Evolutionary conservation across 2,329 filamentous ascomycete genomes (phyloP).

Genomic region (Scedosporium minutisporum): DNA sequence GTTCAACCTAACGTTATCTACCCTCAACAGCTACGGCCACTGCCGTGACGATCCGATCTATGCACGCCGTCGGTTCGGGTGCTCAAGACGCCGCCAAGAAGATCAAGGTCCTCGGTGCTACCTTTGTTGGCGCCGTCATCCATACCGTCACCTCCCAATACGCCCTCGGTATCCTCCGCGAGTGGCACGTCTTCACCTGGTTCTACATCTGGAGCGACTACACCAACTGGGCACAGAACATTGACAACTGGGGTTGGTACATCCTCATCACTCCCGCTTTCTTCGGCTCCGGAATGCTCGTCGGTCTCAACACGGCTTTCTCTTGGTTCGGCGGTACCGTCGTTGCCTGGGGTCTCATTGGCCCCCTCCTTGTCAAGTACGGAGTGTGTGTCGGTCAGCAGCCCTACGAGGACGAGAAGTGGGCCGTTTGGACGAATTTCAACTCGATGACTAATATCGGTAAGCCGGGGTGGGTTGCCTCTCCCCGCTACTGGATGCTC

Average conservation of each 20-base stretch:
- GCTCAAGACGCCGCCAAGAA: constrained; percentile 43
- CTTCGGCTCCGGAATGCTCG: constrained; percentile 46
- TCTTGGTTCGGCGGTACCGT: constrained; percentile 49
- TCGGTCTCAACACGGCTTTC: constrained; percentile 42
- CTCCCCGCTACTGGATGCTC: constrained; percentile 32
- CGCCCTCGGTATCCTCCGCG: constrained; percentile 48
- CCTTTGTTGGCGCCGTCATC: constrained; percentile 39
- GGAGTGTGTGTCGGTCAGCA: constrained; percentile 40
- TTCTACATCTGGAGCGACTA: constrained; percentile 46
- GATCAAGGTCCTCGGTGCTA: constrained; percentile 42
- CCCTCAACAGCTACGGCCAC: constrained; percentile 39
- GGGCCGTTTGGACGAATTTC: constrained; percentile 21
- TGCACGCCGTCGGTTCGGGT: constrained; percentile 46
- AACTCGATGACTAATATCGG: constrained; percentile 20
- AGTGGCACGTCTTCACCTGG: constrained; percentile 45
- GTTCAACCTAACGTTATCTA: not conserved
- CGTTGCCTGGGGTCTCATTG: constrained; percentile 45
- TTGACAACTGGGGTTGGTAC: constrained; percentile 54
- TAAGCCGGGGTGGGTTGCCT: constrained; percentile 19
- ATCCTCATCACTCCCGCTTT: constrained; percentile 51
- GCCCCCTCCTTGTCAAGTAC: constrained; percentile 34
- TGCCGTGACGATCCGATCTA: constrained; percentile 52
- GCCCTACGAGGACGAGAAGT: constrained; percentile 14
- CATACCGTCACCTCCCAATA: constrained; percentile 50
- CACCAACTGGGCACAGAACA: constrained; percentile 37